Percentiles rank a stretch among this genome's conserved stretches.
Evolutionary conservation across 495 filamentous ascomycete genomes (phyloP).

Genomic region (Glonium stellatum): DNA sequence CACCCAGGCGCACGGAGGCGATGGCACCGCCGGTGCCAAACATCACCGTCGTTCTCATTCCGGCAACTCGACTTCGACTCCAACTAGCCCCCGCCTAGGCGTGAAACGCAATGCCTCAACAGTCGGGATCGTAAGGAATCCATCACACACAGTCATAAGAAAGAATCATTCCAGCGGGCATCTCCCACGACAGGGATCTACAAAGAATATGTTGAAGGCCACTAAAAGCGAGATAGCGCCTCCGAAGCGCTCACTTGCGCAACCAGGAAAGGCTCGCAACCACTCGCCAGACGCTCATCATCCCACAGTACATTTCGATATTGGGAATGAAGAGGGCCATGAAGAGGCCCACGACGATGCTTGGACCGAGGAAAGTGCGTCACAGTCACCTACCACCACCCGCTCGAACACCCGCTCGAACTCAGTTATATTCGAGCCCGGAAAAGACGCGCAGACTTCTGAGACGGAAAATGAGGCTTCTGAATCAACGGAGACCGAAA

Average conservation of each 20-base stretch:
- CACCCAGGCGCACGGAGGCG: constrained; percentile 22
- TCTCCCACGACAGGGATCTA: constrained; percentile 27
- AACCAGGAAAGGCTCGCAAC: constrained; percentile 15
- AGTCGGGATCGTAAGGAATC: constrained; percentile 27
- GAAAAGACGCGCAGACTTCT: constrained; percentile 1
- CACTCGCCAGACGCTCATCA: constrained; percentile 16
- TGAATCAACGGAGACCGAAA: neutral
- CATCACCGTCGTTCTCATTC: constrained; percentile 29
- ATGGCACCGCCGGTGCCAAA: constrained; percentile 14
- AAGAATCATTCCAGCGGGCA: constrained; percentile 37
- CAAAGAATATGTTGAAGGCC: constrained; percentile 31
- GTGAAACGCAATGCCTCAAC: constrained; percentile 35
- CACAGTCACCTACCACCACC: constrained; percentile 39
- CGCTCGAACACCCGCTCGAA: constrained; percentile 38
- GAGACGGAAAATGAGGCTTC: neutral
- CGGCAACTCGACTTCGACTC: constrained; percentile 23
- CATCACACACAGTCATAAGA: constrained; percentile 27
- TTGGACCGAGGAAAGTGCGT: constrained; percentile 41
- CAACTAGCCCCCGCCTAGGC: constrained; percentile 29
- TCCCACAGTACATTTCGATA: constrained; percentile 28
- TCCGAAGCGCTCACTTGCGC: constrained; percentile 16
- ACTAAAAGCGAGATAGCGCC: constrained; percentile 29
- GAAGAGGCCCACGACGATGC: constrained; percentile 33
- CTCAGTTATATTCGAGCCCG: constrained; percentile 28
- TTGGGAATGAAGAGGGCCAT: constrained; percentile 18